Evolutionary conservation across 192 early-diverging fungal genomes (phyloP).

Genomic region (Rhizoclosmatium sp.): DNA sequence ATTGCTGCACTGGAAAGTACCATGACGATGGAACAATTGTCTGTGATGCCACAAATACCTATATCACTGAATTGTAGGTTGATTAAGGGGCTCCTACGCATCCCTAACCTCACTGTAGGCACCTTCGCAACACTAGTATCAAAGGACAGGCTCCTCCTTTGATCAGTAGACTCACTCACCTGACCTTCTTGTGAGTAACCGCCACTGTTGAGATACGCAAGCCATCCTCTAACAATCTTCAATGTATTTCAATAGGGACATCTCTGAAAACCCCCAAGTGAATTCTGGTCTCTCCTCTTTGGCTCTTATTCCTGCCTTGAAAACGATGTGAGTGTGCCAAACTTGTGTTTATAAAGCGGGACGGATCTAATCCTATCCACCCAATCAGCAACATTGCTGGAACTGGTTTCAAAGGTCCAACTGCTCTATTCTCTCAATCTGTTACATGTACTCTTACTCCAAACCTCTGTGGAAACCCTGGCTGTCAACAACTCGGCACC

Average conservation of each 20-base stretch:
- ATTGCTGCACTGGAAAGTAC: constrained; percentile 21
- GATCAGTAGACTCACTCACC: not conserved
- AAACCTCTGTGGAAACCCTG: constrained; percentile 16
- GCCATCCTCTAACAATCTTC: not conserved
- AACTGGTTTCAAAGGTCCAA: constrained; percentile 17
- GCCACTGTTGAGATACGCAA: not conserved
- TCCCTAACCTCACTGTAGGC: not conserved
- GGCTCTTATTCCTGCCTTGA: constrained; percentile 1
- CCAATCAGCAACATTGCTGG: constrained; percentile 1
- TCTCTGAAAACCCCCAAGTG: constrained; percentile 14
- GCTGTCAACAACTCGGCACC: not conserved
- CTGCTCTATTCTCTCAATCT: not conserved
- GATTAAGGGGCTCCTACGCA: not conserved
- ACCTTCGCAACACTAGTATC: not conserved
- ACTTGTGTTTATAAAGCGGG: too few species aligned
- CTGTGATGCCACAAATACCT: not conserved
- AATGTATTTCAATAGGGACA: constrained; percentile 10
- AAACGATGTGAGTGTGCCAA: constrained; percentile 10
- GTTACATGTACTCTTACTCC: not conserved
- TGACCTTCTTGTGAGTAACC: not conserved
- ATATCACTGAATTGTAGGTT: not conserved
- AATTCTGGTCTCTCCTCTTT: constrained; percentile 7
- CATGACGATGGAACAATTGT: not conserved
- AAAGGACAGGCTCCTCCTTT: constrained; percentile 6
- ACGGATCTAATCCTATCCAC: too few species aligned